Percentiles rank a stretch among this genome's conserved stretches.
Conservation (phyloP, 495 filamentous ascomycete genomes). For the Talaromyces nanjingensis region DNA sequence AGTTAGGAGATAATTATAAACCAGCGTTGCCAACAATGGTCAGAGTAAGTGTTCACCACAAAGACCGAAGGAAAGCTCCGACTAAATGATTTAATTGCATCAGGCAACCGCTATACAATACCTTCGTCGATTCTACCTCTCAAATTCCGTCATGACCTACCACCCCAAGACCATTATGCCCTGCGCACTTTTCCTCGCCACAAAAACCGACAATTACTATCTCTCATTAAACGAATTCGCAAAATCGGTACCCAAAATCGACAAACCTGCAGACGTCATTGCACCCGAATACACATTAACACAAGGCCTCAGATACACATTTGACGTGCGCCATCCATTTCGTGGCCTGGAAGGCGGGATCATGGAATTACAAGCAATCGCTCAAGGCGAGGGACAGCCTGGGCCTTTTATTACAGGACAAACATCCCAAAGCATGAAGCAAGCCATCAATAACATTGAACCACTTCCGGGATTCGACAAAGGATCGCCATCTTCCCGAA, state of each 20-base stretch:
- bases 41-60: conserved; percentile 39
- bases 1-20: conserved; percentile 68
- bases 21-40: conserved; percentile 76
- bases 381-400: conserved; percentile 41
- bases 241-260: conserved; percentile 55
- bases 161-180: conserved; percentile 80
- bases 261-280: conserved; percentile 64
- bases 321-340: conserved; percentile 88
- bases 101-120: conserved; percentile 87
- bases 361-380: conserved; percentile 71
- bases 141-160: conserved; percentile 91
- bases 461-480: conserved; percentile 17
- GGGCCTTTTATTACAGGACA: conserved; percentile 28
- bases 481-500: conserved; percentile 35
- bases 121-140: conserved; percentile 88
- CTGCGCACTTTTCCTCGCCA: conserved; percentile 82
- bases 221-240: conserved; percentile 61
- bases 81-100: neutral
- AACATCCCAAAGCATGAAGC: conserved; percentile 31
- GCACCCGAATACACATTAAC: conserved; percentile 86
- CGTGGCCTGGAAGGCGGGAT: conserved; percentile 76
- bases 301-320: conserved; percentile 87
- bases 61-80: neutral
- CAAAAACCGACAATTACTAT: conserved; percentile 83
- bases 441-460: conserved; percentile 20